Evolutionary conservation across 1,284 basidiomycete species (phyloP).

Genomic region (Irpex rosettiformis): DNA sequence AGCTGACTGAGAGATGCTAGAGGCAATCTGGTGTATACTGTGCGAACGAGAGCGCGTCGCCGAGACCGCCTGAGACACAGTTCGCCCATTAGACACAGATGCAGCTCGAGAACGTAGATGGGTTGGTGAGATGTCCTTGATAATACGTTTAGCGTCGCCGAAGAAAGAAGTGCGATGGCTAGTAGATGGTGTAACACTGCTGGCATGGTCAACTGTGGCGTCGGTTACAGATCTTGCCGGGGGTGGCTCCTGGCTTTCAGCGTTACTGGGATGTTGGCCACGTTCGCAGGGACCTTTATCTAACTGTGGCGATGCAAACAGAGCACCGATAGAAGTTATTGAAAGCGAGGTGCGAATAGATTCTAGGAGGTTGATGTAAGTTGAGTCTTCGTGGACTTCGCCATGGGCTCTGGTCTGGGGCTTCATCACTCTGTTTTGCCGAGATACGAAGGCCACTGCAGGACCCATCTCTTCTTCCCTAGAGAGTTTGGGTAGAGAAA

Average conservation of each 20-base stretch:
- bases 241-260: not conserved
- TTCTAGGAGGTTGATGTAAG: constrained; percentile 1
- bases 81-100: not conserved
- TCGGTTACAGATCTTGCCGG: not conserved
- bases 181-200: not conserved
- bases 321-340: constrained; percentile 13
- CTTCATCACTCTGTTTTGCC: not conserved
- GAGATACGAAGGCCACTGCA: not conserved
- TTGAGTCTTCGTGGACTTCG: not conserved
- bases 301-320: constrained; percentile 11
- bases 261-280: not conserved
- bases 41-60: constrained; percentile 6
- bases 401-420: not conserved
- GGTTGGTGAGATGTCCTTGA: not conserved
- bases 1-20: not conserved
- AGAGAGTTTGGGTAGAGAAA: not conserved
- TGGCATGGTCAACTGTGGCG: not conserved
- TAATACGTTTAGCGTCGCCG: constrained; percentile 7
- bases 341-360: constrained; percentile 9
- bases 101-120: constrained; percentile 2
- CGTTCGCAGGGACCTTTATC: not conserved
- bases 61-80: not conserved
- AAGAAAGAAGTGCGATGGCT: not conserved
- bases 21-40: constrained; percentile 4
- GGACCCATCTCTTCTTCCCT: not conserved